Conservation (phyloP, 2,329 filamentous ascomycete genomes). For the Trichoderma atrobrunneum region DNA sequence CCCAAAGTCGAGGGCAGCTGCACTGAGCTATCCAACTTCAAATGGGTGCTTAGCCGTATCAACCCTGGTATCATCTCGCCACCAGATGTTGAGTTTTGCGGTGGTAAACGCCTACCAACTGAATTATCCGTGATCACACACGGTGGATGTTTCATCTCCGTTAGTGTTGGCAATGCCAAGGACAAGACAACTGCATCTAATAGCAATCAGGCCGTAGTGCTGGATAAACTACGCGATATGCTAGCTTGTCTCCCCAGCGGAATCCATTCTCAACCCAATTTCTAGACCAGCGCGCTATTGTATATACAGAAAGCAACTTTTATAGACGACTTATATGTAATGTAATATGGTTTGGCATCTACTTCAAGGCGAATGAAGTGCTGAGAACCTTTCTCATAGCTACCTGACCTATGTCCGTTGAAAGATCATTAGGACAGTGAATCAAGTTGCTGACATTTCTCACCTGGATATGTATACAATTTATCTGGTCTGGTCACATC, state of each 20-base stretch:
- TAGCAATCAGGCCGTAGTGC: conserved; percentile 30
- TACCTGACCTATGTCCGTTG: background rate
- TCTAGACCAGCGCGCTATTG: background rate
- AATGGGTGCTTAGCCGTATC: conserved; percentile 63
- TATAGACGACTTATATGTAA: background rate
- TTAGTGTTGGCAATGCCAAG: conserved; percentile 60
- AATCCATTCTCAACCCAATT: background rate
- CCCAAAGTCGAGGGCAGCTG: conserved; percentile 52
- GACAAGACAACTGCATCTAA: conserved; percentile 55
- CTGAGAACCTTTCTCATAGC: background rate
- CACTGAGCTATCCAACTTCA: conserved; percentile 51
- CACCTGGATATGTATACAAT: too few species aligned
- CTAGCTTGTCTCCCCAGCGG: conserved; percentile 29
- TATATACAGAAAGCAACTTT: background rate
- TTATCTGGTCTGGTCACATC: too few species aligned
- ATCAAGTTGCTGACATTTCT: too few species aligned
- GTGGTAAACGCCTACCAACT: conserved; percentile 52
- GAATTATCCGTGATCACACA: conserved; percentile 52
- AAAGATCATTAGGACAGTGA: background rate
- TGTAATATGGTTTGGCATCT: background rate
- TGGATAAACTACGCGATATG: conserved; percentile 33
- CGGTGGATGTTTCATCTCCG: conserved; percentile 57
- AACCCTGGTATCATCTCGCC: conserved; percentile 51
- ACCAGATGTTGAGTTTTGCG: conserved; percentile 58
- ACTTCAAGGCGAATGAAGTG: rapidly evolving